Evolutionary conservation across 1,284 basidiomycete species (phyloP), one percentile per base, ranked within the genome.

Genomic region (Apiotrichum veenhuisii): DNA sequence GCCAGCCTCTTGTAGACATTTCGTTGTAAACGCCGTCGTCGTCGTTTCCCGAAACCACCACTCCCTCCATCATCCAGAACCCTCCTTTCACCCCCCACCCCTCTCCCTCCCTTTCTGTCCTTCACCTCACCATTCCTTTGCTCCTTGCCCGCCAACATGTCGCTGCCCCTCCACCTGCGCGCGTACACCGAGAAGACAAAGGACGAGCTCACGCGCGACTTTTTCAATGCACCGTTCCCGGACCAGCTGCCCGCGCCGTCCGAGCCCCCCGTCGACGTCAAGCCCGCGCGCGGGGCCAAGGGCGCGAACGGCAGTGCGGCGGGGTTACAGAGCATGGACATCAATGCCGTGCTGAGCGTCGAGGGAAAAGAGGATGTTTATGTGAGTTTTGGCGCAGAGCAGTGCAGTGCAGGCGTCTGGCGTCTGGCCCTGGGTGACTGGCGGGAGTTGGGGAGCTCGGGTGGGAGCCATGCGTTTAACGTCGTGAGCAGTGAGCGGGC

Each of bases 151-250:
- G 37, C 52, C 61, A 63, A 54, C 61, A 77, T 77, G 76, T 76
- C 76, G 12, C 74, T 78, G 51, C 75, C 90, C 5, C 67, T 77
- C 62, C 87, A 91, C 63, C 83, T 94, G 48, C 85, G 91, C 59
- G 85, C 87, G 69, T 91, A 92, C 82, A 89, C 89, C 79, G 91
- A 94, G 76, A 90, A 90, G 50, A 87, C 87, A 9, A 91, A 86
- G 76, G 89, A 93, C 59, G 86, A 94, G 73, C 78, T 86, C 51
- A 86, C 85, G 11, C 81, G 89, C 60, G 83, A 89, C 59, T 91
- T 87, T 82, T 94, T 93, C 80, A 88, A 90, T 25, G 80, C 91
- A 41, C 89, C 90, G 10, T 62, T 71, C 7, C 65, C 69, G 41
- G 71, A 75, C 49, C 56, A 64, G 22, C 53, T 74, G 27, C 67